phyloP scores from a whole-genome alignment of 2,329 filamentous ascomycete genomes.

The Aschersonia sp. region DNA sequence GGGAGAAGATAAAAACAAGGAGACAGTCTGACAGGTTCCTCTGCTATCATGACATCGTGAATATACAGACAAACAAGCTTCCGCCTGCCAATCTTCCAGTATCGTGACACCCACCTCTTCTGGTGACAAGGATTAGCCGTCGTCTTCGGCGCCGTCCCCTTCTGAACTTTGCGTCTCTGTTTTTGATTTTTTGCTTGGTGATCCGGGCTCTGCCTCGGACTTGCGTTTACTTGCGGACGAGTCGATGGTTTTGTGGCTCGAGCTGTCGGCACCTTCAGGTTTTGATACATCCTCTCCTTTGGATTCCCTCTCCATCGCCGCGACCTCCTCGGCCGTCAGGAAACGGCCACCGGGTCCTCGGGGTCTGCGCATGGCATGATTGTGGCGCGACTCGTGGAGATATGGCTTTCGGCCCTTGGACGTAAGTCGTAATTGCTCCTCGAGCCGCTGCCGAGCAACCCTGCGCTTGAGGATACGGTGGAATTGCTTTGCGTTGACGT shows the following conservation, averaged over 20 bases:
- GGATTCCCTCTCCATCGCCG: slow-evolving; percentile 60
- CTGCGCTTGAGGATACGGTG: slow-evolving; percentile 91
- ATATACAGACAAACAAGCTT: slow-evolving; percentile 8
- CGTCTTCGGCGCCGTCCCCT: slow-evolving; percentile 25
- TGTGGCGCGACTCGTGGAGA: slow-evolving; percentile 91
- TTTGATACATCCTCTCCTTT: slow-evolving; percentile 25
- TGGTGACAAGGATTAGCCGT: slow-evolving; percentile 2
- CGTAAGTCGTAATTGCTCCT: slow-evolving; percentile 81
- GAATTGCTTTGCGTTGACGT: slow-evolving; percentile 98
- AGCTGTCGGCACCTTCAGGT: slow-evolving; percentile 12
- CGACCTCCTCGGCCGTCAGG: slow-evolving; percentile 90
- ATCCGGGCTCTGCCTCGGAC: slow-evolving; percentile 32
- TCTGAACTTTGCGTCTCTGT: slow-evolving; percentile 28
- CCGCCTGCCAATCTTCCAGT: background rate
- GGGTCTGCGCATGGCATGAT: slow-evolving; percentile 92
- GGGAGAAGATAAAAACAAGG: slow-evolving; percentile 2
- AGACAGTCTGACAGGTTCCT: slow-evolving; percentile 6
- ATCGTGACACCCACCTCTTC: background rate
- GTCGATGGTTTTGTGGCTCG: slow-evolving; percentile 10
- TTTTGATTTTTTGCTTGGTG: slow-evolving; percentile 41
- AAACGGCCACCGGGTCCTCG: slow-evolving; percentile 90
- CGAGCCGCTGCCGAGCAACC: slow-evolving; percentile 82
- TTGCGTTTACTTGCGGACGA: slow-evolving; percentile 42
- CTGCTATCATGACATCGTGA: slow-evolving; percentile 22
- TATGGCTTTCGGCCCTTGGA: slow-evolving; percentile 96